Percentiles rank a stretch among this genome's conserved stretches.
Conservation (phyloP, 371 early-diverging fungal genomes). For the Rhizopus microsporus region DNA sequence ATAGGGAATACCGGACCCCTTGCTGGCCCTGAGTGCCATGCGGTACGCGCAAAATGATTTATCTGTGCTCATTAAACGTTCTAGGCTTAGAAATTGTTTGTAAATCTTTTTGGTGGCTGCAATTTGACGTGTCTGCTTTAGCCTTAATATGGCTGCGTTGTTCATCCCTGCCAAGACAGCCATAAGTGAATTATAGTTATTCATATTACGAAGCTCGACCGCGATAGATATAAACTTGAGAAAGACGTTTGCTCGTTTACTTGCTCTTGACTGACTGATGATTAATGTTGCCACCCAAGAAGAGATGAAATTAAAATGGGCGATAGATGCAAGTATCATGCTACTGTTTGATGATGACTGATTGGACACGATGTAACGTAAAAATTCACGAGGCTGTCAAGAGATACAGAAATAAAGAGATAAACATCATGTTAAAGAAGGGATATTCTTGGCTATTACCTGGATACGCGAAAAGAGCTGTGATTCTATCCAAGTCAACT, state of each 20-base stretch:
- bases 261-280: constrained; percentile 57
- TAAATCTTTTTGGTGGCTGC: constrained; percentile 50
- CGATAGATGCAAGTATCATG: constrained; percentile 54
- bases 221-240: constrained; percentile 69
- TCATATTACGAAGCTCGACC: constrained; percentile 55
- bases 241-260: constrained; percentile 59
- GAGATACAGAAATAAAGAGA: not conserved
- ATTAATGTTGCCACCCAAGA: constrained; percentile 72
- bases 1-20: constrained; percentile 62
- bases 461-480: constrained; percentile 33
- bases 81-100: constrained; percentile 60
- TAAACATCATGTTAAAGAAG: constrained; percentile 29
- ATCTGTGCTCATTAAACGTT: constrained; percentile 67
- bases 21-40: constrained; percentile 53
- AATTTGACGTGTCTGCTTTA: constrained; percentile 63
- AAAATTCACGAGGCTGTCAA: constrained; percentile 53
- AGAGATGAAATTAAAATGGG: constrained; percentile 64
- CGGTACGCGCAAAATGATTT: constrained; percentile 67
- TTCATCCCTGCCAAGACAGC: constrained; percentile 75
- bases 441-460: constrained; percentile 8
- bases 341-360: constrained; percentile 20
- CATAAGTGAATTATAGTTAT: constrained; percentile 74
- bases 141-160: constrained; percentile 61
- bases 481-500: constrained; percentile 66
- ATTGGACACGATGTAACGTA: constrained; percentile 53